These are phyloP conservation scores for Albifimbria verrucaria DNA, from an alignment of 2,329 filamentous ascomycete species.

Conservation along the genomic window DNA sequence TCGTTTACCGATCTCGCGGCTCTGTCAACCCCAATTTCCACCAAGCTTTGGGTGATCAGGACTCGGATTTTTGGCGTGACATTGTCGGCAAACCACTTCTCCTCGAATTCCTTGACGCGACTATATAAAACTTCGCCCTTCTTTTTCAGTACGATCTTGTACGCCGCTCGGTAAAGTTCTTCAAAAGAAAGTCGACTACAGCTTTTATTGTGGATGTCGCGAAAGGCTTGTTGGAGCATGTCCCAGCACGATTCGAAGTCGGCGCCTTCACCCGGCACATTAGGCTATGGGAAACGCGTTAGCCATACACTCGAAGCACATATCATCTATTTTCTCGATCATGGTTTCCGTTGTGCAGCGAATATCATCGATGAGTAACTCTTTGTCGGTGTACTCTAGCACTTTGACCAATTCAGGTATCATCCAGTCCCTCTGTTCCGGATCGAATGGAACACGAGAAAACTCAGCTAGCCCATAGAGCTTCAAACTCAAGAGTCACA, in stretches of 20 bases:
- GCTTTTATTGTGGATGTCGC: constrained; percentile 88
- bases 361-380: too few species aligned
- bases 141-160: constrained; percentile 89
- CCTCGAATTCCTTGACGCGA: constrained; percentile 75
- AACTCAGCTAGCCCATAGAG: too few species aligned
- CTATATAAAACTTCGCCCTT: constrained; percentile 80
- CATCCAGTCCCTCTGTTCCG: too few species aligned
- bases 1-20: constrained; percentile 69
- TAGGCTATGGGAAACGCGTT: constrained; percentile 29
- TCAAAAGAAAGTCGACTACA: constrained; percentile 90
- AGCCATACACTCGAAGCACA: too few species aligned
- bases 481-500: too few species aligned
- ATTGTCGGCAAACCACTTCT: constrained; percentile 71
- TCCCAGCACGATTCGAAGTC: constrained; percentile 88
- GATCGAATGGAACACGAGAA: too few species aligned
- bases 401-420: too few species aligned
- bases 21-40: constrained; percentile 57
- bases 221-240: constrained; percentile 70
- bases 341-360: too few species aligned
- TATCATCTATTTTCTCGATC: too few species aligned
- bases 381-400: too few species aligned
- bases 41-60: constrained; percentile 67
- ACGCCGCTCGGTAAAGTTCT: constrained; percentile 88
- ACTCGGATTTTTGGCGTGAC: constrained; percentile 69
- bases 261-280: constrained; percentile 51